Base-by-base conservation (phyloP, 331 rosid species). In the Malus hybrid region DNA sequence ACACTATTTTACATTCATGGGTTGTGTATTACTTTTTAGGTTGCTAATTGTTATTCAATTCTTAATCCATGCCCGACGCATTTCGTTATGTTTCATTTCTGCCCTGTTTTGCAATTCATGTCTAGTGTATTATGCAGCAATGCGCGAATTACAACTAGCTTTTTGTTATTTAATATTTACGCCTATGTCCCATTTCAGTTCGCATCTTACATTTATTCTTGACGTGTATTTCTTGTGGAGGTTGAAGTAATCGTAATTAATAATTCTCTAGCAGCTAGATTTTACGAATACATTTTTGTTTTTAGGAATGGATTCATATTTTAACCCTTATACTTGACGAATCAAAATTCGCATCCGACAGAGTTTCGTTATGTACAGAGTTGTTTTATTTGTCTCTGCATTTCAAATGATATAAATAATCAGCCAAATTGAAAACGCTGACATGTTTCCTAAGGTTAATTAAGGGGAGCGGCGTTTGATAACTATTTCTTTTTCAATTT, bases 21-120 rank as follows among this genome's bases (percentile, higher is more conserved):
- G 72, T 76, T 79, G 80, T 75, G 67, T 28, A 63, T 62, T 74
- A 33, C 69, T 32, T 65, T 75, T 79, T 73, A 59, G 82, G 82
- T 69, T 65, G 64, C 78, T 20, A 73, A 76, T 79, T 69, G 79
- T 76, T 80, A 72, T 73, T 80, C 73, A 57, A 81, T 84, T 84
- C 78, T 83, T 80, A 56, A 81, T 78, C 67, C 72, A 70, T 71
- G 59, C 27, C 64, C 54, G 71, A 66, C 50, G 55, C 80, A 59
- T 72, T 85, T 63, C 27, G 27, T 77, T 65, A 31, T 50, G 69
- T 69, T 68, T 72, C 44, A 18, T 60, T 29, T 72, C 52, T 50
- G 34, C 27, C 14, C 66, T 16, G 10, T 16, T 61, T 70, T 34
- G 44, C 27, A 60, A 1, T 42, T 27, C 67, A 59, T 22, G 36